phyloP scores from a whole-genome alignment of 495 filamentous ascomycete species.

The Glutinoglossum americanum region DNA sequence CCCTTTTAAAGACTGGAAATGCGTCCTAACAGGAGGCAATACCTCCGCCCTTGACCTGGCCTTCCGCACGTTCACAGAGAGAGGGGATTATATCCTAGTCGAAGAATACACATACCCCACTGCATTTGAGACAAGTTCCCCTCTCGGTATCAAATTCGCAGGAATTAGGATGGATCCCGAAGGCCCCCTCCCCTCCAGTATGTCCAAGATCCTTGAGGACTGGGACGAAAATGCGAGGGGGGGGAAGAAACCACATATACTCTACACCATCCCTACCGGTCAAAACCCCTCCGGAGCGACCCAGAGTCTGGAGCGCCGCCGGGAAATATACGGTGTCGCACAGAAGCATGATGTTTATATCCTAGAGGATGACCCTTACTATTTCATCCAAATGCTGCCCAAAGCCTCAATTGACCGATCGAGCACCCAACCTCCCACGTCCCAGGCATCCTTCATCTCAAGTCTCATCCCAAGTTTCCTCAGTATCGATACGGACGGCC shows the following conservation, averaged over 20 bases:
- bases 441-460: no score
- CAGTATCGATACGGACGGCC: no score
- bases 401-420: no score
- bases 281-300: no score
- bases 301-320: conserved; percentile 3
- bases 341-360: neutral
- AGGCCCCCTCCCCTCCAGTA: no score
- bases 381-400: neutral
- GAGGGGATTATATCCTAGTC: conserved; percentile 9
- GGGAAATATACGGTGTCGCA: neutral
- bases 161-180: conserved; percentile 6
- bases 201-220: no score
- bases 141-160: conserved; percentile 8
- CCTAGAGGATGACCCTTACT: neutral
- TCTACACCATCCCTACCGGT: no score
- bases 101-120: conserved; percentile 13
- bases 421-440: no score
- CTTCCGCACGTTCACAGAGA: conserved; percentile 11
- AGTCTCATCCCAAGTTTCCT: no score
- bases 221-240: no score
- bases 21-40: conserved; percentile 9
- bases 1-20: conserved; percentile 13
- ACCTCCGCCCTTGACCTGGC: conserved; percentile 14
- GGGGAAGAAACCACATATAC: no score
- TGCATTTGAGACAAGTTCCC: conserved; percentile 1